A percentile compares a stretch with the other conserved stretches of the same genome.
These are phyloP conservation scores for Boechera stricta DNA, from an alignment of 345 rosid genomes.

Conservation along the genomic window DNA sequence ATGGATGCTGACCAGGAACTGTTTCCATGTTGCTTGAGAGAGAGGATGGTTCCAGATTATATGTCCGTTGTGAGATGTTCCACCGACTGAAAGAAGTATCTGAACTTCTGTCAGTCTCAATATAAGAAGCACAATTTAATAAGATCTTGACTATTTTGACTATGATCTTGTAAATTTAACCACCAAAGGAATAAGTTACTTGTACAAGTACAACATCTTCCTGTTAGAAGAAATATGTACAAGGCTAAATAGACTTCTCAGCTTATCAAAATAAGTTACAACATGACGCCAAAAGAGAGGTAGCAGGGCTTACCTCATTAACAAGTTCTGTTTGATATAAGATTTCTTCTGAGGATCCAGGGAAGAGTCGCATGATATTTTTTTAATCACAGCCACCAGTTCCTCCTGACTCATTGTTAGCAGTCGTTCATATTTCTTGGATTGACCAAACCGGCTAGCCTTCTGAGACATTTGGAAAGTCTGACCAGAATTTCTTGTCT, in stretches of 20 bases:
- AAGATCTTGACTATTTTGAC: neutral
- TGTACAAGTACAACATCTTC: neutral
- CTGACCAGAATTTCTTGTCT: constrained; percentile 37
- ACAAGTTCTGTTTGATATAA: constrained; percentile 72
- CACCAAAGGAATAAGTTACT: constrained; percentile 4
- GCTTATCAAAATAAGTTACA: neutral
- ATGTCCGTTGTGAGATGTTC: constrained; percentile 73
- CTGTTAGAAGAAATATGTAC: neutral
- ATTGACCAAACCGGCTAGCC: constrained; percentile 37
- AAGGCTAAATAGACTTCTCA: constrained; percentile 16
- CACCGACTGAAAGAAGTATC: constrained; percentile 59
- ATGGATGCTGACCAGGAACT: constrained; percentile 62
- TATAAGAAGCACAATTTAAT: neutral
- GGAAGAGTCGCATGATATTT: constrained; percentile 79
- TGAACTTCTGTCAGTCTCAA: constrained; percentile 13
- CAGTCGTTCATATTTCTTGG: constrained; percentile 45
- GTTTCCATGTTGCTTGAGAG: constrained; percentile 52
- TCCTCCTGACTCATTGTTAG: constrained; percentile 71
- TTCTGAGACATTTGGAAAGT: constrained; percentile 41
- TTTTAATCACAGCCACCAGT: constrained; percentile 67
- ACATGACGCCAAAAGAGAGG: neutral
- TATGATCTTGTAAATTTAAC: neutral
- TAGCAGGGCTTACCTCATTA: constrained; percentile 59
- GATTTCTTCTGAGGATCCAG: constrained; percentile 78
- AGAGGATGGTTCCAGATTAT: constrained; percentile 31